Evolutionary conservation across 2,329 filamentous ascomycete genomes (phyloP).

Genomic region (Aspergillus melleus): DNA sequence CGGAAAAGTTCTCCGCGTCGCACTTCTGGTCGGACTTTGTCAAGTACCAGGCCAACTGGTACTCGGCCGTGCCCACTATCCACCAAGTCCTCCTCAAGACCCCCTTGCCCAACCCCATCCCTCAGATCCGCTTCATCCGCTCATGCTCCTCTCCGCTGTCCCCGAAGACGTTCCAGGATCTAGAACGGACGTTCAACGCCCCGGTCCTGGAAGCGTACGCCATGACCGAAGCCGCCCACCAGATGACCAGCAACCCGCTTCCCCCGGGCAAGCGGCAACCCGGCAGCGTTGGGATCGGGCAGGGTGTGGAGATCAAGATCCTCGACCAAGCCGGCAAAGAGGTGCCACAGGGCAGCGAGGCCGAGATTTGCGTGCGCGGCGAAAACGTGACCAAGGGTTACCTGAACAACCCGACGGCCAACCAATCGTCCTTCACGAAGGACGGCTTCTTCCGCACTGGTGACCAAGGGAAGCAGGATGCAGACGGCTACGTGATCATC

Average conservation of each 20-base stretch:
- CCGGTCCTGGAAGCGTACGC: conserved; percentile 88
- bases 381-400: conserved; percentile 84
- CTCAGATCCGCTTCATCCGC: conserved; percentile 79
- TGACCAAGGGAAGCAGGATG: conserved; percentile 78
- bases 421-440: conserved; percentile 69
- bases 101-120: conserved; percentile 65
- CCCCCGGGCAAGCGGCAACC: conserved; percentile 73
- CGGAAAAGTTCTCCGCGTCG: conserved; percentile 74
- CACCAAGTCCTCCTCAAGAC: conserved; percentile 83
- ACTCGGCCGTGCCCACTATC: conserved; percentile 89
- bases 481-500: conserved; percentile 79
- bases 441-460: conserved; percentile 85
- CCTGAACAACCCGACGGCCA: conserved; percentile 77
- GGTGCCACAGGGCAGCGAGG: conserved; percentile 68
- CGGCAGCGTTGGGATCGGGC: conserved; percentile 77
- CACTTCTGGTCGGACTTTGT: conserved; percentile 82
- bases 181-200: conserved; percentile 73
- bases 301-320: conserved; percentile 80
- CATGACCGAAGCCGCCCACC: conserved; percentile 79
- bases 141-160: conserved; percentile 83
- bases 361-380: conserved; percentile 79
- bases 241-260: conserved; percentile 59
- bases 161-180: conserved; percentile 75
- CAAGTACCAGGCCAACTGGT: conserved; percentile 79
- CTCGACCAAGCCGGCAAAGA: conserved; percentile 69